Base-by-base conservation (phyloP, 352 stramenopile genomes). In the Phytophthora ohioensis region DNA sequence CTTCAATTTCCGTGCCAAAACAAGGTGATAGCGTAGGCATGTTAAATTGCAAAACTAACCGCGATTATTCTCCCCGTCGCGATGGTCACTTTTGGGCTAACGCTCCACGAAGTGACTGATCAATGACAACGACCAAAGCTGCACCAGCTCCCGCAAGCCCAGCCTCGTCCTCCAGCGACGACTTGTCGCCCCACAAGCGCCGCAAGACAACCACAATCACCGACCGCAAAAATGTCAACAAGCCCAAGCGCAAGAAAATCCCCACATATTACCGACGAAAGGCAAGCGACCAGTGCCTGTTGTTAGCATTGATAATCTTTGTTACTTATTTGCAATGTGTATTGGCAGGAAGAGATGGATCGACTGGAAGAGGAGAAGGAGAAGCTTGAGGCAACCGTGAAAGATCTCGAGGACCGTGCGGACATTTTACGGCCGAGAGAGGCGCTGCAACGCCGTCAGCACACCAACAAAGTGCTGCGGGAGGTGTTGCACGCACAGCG, bases 191-290 rank as follows among this genome's bases (percentile, higher is more conserved):
- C 5, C 30, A 35, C 36, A 71, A 64, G 62, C 47, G 48, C 8
- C 65, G 32, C 27, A 67, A 64, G 42, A 36, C 30, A 11, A 10
- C 15, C 8, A 15, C 46, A 61, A 30, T 30, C 21, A 27, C 31
- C n/a, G 39, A 31, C 48, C 48, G 45, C n/a, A 64, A 62, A 30
- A 59, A 66, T 60, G 48, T 5, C 35, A 57, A n/a, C 51, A 67
- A 60, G 35, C 49, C 45, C 41, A 75, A 64, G 51, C 52, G 62
- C 60, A 76, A 76, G 39, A 76, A 76, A 30, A 46, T 78, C 17
- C 71, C 65, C 42, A 78, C 66, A 0, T 78, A 78, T 34, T 78
- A 73, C 43, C 66, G 66, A 0, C 65, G 71, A 11, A 78, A 78
- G 71, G 64, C 68, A 60, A 27, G 48, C 59, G 36, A 41, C 17